Evolutionary conservation across 2,329 filamentous ascomycete genomes (phyloP).

Genomic region (Sphaerulina populicola): DNA sequence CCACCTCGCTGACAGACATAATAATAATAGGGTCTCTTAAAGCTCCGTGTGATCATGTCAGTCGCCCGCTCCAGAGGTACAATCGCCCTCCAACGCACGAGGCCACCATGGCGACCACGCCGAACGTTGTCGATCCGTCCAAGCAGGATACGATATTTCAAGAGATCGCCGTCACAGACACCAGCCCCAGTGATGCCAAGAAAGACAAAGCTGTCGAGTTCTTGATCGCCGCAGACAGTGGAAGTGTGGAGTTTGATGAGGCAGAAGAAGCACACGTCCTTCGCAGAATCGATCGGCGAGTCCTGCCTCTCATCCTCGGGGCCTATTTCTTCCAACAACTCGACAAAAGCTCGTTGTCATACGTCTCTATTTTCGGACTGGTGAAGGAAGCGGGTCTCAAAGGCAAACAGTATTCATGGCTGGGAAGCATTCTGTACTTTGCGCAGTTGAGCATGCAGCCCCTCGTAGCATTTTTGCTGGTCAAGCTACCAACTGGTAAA

Average conservation of each 20-base stretch:
- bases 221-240: constrained; percentile 1
- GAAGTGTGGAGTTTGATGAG: constrained; percentile 39
- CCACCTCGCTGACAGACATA: not conserved
- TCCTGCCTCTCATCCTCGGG: constrained; percentile 49
- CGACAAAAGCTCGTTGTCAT: constrained; percentile 53
- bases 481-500: constrained; percentile 40
- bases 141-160: not conserved
- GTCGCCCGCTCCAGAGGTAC: not conserved
- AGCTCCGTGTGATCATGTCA: not conserved
- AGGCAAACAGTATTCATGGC: constrained; percentile 49
- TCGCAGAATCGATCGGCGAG: constrained; percentile 43
- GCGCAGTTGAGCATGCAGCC: constrained; percentile 48
- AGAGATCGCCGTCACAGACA: not conserved
- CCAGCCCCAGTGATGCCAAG: not conserved
- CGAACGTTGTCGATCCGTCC: not conserved
- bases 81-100: not conserved
- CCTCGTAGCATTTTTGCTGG: constrained; percentile 45
- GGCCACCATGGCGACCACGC: not conserved
- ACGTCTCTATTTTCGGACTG: constrained; percentile 55
- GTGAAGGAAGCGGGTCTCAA: constrained; percentile 50
- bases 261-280: constrained; percentile 46
- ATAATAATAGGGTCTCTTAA: not conserved
- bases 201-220: constrained; percentile 7
- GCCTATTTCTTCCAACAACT: constrained; percentile 56
- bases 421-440: constrained; percentile 46